phyloP scores from a whole-genome alignment of 306 rosid genomes.

The Rosa chinensis region DNA sequence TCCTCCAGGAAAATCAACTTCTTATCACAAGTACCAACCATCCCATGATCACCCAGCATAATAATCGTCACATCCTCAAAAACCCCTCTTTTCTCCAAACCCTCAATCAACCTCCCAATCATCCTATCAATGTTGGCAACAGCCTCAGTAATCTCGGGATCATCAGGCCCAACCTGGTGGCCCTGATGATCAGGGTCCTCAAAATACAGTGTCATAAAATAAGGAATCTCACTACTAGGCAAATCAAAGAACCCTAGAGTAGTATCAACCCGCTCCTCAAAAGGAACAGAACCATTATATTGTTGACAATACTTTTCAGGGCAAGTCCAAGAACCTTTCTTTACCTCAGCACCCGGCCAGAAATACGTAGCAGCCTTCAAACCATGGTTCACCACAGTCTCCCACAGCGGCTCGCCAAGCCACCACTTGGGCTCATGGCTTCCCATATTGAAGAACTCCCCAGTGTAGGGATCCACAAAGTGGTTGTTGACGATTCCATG shows the following conservation, averaged over 20 bases:
- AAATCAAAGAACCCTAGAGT: constrained; percentile 65
- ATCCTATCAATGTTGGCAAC: constrained; percentile 70
- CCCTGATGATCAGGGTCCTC: constrained; percentile 99
- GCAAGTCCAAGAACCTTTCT: constrained; percentile 87
- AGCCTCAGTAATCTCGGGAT: constrained; percentile 78
- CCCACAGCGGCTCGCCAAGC: constrained; percentile 97
- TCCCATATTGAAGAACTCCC: constrained; percentile 62
- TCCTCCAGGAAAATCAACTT: constrained; percentile 75
- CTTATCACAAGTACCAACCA: constrained; percentile 97
- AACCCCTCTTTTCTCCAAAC: constrained; percentile 75
- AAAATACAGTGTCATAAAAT: constrained; percentile 87
- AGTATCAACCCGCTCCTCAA: constrained; percentile 77
- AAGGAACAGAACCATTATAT: constrained; percentile 74
- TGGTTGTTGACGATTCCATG: constrained; percentile 89
- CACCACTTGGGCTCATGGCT: constrained; percentile 95
- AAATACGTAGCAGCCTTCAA: constrained; percentile 76
- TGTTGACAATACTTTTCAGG: constrained; percentile 45
- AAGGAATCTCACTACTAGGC: constrained; percentile 66
- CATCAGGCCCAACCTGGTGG: constrained; percentile 87
- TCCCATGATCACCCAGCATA: constrained; percentile 97
- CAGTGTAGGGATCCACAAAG: constrained; percentile 72
- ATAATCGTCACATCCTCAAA: constrained; percentile 84
- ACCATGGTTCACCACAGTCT: constrained; percentile 76
- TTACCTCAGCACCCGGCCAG: constrained; percentile 99
- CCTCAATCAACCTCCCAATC: constrained; percentile 82